phyloP scores from a whole-genome alignment of 495 filamentous ascomycete genomes.

The Chlorociboria aeruginascens region DNA sequence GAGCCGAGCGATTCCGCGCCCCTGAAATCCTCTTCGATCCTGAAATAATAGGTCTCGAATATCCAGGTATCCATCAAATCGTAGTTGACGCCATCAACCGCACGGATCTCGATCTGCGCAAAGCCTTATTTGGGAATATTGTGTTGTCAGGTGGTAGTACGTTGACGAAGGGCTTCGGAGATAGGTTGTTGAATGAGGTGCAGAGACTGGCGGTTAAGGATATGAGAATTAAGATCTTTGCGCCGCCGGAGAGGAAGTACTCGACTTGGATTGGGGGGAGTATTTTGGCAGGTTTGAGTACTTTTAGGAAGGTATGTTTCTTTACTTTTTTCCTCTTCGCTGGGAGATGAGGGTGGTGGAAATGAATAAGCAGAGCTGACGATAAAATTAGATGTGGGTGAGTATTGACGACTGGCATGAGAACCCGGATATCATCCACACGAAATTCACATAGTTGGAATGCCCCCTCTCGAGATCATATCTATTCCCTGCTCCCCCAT shows the following conservation, averaged over 20 bases:
- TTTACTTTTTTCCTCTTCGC: not conserved
- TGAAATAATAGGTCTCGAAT: conserved; percentile 93
- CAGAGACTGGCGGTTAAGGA: conserved; percentile 91
- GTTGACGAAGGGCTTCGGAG: conserved; percentile 80
- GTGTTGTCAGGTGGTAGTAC: conserved; percentile 93
- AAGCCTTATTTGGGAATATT: conserved; percentile 89
- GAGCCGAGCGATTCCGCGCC: conserved; percentile 85
- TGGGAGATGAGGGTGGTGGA: too few relatives aligned
- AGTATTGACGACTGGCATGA: conserved; percentile 99
- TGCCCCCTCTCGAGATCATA: not conserved
- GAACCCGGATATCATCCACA: conserved; percentile 96
- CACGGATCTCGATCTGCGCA: conserved; percentile 95
- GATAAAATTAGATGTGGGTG: conserved; percentile 78
- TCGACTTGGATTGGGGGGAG: conserved; percentile 98
- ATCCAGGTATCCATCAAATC: conserved; percentile 93
- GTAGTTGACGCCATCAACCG: conserved; percentile 92
- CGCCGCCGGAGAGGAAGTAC: conserved; percentile 93
- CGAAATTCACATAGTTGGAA: conserved; percentile 65
- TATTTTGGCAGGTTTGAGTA: conserved; percentile 92
- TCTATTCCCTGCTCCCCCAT: not conserved
- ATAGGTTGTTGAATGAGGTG: conserved; percentile 82
- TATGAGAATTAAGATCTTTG: conserved; percentile 98
- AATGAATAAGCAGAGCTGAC: not conserved
- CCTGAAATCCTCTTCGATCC: conserved; percentile 98
- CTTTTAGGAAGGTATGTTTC: conserved; percentile 80